Evolutionary conservation across 306 rosid genomes (phyloP), one percentile per base, ranked within the genome.

Genomic region (Prunus mume): DNA sequence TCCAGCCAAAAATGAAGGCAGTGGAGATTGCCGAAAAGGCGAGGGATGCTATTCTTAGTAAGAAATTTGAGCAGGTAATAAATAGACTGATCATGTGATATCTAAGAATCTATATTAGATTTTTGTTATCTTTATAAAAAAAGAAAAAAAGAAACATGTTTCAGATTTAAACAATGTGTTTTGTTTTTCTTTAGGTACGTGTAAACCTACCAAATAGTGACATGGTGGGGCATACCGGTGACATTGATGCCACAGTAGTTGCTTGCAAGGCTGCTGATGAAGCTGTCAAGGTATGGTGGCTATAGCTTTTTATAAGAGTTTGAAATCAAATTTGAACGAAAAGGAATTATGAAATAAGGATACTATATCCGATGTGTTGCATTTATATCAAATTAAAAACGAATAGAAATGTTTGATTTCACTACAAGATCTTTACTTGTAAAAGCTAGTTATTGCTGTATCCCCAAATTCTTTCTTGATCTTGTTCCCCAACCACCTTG

Each of bases 141-240:
- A 28, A 27, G 2, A 27, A 0, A 27, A 25, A 73, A 15, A 25
- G 41, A 11, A 47, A 25, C 32, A 30, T 64, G 50, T 74, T 78
- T 79, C 47, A 52, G 49, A 60, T 61, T 43, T 38, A 47, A 14
- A 18, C 20, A 6, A 27, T 56, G 17, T 28, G 46, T 51, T 68
- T 19, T 46, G 56, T 76, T 74, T 64, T 27, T 76, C 74, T 58
- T 19, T 76, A 96, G 99, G 88, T 96, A 9, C 99, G 99, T 70
- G 96, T 96, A 80, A 96, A 96, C 88, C 83, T 96, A 34, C 99
- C 99, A 50, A 96, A 96, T 76, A n/a, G 98, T 14, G 99, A 96
- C 87, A 92, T 91, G 98, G 98, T 92, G 75, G 99, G 99, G 62
- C 99, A 96, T 72, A 88, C 96, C 0, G 99, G 99, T 81, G 98